These are phyloP conservation scores for Plasmodium blacklocki DNA, from an alignment of 169 alveolate genomes.

Conservation along the genomic window DNA sequence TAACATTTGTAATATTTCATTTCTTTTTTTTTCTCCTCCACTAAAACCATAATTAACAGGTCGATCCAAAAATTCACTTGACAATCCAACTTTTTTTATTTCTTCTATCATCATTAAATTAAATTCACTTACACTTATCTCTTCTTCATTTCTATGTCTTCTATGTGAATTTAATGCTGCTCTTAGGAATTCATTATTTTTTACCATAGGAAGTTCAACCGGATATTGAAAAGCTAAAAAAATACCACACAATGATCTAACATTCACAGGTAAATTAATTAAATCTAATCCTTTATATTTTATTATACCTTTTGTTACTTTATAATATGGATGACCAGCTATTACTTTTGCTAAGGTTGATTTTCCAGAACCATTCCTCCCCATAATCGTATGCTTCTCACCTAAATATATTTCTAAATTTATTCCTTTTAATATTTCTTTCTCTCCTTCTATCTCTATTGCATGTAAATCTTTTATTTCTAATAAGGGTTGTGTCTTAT, in stretches of 20 bases:
- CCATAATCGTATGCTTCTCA: conserved; percentile 82
- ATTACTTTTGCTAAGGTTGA: conserved; percentile 81
- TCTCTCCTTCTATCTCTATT: conserved; percentile 79
- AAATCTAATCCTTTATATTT: conserved; percentile 78
- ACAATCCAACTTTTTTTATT: conserved; percentile 78
- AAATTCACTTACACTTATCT: conserved; percentile 75
- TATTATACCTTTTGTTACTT: conserved; percentile 76
- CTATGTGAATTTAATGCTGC: conserved; percentile 77
- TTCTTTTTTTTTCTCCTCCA: conserved; percentile 85
- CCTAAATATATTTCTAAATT: conserved; percentile 73
- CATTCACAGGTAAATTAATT: conserved; percentile 78
- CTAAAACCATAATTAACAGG: conserved; percentile 83
- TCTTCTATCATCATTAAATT: conserved; percentile 70
- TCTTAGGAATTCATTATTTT: conserved; percentile 78
- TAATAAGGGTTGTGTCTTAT: conserved; percentile 74
- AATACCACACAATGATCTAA: conserved; percentile 79
- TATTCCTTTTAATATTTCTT: conserved; percentile 78
- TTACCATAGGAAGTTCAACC: conserved; percentile 81
- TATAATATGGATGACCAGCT: conserved; percentile 81
- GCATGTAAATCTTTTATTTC: conserved; percentile 77
- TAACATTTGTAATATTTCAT: conserved; percentile 83
- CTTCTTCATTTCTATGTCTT: conserved; percentile 74
- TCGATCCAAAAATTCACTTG: conserved; percentile 77
- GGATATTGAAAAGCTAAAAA: conserved; percentile 84
- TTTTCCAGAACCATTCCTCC: conserved; percentile 83